phyloP scores from a whole-genome alignment of 2,329 filamentous ascomycete species.

The Aspergillus unguis region DNA sequence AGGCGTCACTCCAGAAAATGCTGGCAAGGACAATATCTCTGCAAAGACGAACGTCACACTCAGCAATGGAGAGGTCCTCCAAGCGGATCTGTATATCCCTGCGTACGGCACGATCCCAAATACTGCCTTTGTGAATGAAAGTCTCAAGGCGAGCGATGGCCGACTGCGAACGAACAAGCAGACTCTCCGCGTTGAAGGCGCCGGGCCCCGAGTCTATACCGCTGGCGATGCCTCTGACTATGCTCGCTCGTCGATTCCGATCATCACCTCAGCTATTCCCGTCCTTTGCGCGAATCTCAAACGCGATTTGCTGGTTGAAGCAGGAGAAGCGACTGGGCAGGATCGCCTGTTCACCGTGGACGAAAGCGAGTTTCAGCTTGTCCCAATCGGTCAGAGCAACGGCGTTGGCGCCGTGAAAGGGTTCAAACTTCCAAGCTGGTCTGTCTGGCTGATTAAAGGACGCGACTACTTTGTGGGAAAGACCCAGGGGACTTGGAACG shows the following conservation, averaged over 20 bases:
- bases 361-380: slow-evolving; percentile 45
- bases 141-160: slow-evolving; percentile 34
- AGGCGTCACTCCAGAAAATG: slow-evolving; percentile 27
- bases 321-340: slow-evolving; percentile 22
- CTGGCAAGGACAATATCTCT: slow-evolving; percentile 28
- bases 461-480: slow-evolving; percentile 54
- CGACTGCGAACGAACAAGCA: slow-evolving; percentile 38
- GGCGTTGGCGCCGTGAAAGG: slow-evolving; percentile 48
- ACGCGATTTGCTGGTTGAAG: slow-evolving; percentile 42
- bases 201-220: slow-evolving; percentile 44
- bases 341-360: slow-evolving; percentile 44
- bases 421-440: slow-evolving; percentile 42
- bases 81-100: slow-evolving; percentile 50
- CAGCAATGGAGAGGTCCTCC: slow-evolving; percentile 37
- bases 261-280: slow-evolving; percentile 42
- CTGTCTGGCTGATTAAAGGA: slow-evolving; percentile 52
- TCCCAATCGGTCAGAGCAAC: slow-evolving; percentile 46
- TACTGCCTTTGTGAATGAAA: slow-evolving; percentile 36
- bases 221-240: slow-evolving; percentile 46
- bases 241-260: slow-evolving; percentile 44
- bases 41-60: slow-evolving; percentile 38
- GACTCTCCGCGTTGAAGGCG: slow-evolving; percentile 39
- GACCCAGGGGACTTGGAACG: slow-evolving; percentile 48
- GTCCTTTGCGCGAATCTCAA: slow-evolving; percentile 49
- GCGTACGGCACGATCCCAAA: slow-evolving; percentile 45